phyloP scores from a whole-genome alignment of 345 rosid species.

The Corchorus capsularis region DNA sequence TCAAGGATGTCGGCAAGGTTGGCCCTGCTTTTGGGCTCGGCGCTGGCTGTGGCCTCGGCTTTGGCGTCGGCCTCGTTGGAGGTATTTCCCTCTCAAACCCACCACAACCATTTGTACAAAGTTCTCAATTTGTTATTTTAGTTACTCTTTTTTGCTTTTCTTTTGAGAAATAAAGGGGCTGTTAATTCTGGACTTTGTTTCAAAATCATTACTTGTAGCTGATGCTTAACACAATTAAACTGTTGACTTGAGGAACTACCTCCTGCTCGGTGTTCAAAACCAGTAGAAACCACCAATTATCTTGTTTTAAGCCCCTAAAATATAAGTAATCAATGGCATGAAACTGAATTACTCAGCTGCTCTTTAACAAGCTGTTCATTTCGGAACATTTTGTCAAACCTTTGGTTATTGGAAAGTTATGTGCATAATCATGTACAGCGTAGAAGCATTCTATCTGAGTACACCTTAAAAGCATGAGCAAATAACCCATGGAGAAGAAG shows the following conservation, averaged over 20 bases:
- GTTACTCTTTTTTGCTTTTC: neutral
- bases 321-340: neutral
- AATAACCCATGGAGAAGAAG: too few relatives aligned
- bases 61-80: conserved; percentile 80
- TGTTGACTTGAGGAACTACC: neutral
- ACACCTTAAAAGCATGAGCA: too few relatives aligned
- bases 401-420: too few relatives aligned
- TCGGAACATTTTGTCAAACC: too few relatives aligned
- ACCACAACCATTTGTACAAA: neutral
- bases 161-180: neutral
- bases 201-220: neutral
- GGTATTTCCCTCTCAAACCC: conserved; percentile 39
- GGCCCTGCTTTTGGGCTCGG: conserved; percentile 91
- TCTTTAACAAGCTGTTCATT: neutral
- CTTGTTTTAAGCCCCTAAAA: neutral
- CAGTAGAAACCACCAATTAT: neutral
- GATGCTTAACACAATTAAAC: neutral
- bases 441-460: too few relatives aligned
- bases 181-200: neutral
- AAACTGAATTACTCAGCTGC: neutral
- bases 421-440: too few relatives aligned
- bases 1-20: conserved; percentile 65
- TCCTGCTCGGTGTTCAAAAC: neutral
- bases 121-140: neutral
- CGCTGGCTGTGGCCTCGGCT: conserved; percentile 82